Evolutionary conservation across 2,329 filamentous ascomycete genomes (phyloP).

Genomic region (Neonectria faginata): DNA sequence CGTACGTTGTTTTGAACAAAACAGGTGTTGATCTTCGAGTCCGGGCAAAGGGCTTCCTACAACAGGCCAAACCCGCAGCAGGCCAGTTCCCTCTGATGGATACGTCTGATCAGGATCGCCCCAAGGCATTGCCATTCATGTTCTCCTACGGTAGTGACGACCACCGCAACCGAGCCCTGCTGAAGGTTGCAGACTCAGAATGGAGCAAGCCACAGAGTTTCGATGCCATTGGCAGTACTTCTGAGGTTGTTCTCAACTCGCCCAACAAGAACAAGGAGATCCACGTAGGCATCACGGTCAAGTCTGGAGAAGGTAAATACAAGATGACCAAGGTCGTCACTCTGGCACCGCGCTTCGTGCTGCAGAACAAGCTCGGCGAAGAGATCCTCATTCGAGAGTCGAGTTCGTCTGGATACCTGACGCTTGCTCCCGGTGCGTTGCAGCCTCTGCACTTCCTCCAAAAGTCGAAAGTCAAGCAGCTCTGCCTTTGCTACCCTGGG

Average conservation of each 20-base stretch:
- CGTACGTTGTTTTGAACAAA: constrained; percentile 95
- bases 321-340: constrained; percentile 97
- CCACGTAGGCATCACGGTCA: constrained; percentile 88
- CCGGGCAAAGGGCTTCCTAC: constrained; percentile 88
- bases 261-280: constrained; percentile 80
- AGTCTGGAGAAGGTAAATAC: constrained; percentile 95
- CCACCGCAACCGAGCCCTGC: constrained; percentile 86
- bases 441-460: constrained; percentile 92
- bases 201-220: constrained; percentile 99
- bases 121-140: constrained; percentile 91
- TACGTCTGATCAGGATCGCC: constrained; percentile 63
- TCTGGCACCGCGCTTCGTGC: constrained; percentile 88
- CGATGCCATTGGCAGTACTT: constrained; percentile 93
- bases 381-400: constrained; percentile 92
- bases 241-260: constrained; percentile 86
- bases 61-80: constrained; percentile 84
- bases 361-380: constrained; percentile 93
- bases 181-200: constrained; percentile 88
- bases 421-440: constrained; percentile 80
- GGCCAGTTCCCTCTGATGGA: constrained; percentile 75
- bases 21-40: constrained; percentile 91
- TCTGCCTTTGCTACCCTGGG: constrained; percentile 92
- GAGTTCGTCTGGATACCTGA: constrained; percentile 87
- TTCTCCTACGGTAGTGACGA: constrained; percentile 93
- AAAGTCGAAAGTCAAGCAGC: constrained; percentile 83